Base-by-base conservation (phyloP, 2,329 filamentous ascomycete genomes). In the Beauveria sp. region DNA sequence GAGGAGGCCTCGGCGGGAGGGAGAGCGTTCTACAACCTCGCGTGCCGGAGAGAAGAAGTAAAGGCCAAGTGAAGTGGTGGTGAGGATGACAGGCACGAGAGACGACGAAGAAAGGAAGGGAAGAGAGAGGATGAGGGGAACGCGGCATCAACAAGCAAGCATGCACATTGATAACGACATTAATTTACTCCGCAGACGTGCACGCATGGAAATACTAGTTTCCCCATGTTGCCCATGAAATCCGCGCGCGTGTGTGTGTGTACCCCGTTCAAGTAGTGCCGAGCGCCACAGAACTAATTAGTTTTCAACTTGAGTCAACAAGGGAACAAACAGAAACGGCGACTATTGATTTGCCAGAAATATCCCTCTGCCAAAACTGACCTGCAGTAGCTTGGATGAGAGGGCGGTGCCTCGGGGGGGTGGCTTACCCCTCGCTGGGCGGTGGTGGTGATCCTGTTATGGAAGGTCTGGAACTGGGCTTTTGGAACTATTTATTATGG, bases 201-300 rank as follows among this genome's bases (percentile, higher is more conserved):
- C 30, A 34, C 30, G 30, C 30, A 34, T 34, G 9, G 30, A 34
- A 34, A 34, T 34, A 34, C 30, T 34, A 34, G 6, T 8, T 24
- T 16, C 8, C 24, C 10, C 28, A 38, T 26, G 47, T 50, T 38
- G 14, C 8, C 40, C 40, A 52, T n/a, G 18, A 49, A 28, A 26
- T 16, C 9, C 7, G 6, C 22, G 22, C 3, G 12, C 10, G 14
- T 18, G 22, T 14, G 22, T 22, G 28, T 55, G 42, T 28, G 18
- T 47, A 50, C 55, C 55, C 54, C 55, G 45, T 58, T 58, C 10
- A 10, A 49, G 28, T 57, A 56, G 54, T 43, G 42, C 54, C 54
- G 42, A 58, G 30, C 43, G 45, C 43, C 53, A 56, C 53, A 34
- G 1, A 38, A 38, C 50, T 10, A 52, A 38, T 20, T 52, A 52